Evolutionary conservation across 495 filamentous ascomycete species (phyloP).

Genomic region (Hyaloscypha bicolor): DNA sequence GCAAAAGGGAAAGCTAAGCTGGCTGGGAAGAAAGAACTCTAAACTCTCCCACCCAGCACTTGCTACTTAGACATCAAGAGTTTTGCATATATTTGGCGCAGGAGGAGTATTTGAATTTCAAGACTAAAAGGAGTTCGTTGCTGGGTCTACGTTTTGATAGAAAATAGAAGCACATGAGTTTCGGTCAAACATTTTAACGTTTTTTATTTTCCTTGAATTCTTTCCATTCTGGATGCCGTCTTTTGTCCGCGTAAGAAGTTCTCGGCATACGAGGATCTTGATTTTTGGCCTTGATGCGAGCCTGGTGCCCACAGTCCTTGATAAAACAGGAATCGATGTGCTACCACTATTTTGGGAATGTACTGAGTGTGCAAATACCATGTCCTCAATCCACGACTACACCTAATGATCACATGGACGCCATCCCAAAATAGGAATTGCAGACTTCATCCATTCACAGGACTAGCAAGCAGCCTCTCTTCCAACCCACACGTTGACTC

Average conservation of each 20-base stretch:
- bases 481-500: not conserved
- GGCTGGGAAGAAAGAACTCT: constrained; percentile 28
- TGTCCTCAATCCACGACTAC: not conserved
- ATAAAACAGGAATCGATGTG: not conserved
- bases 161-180: not conserved
- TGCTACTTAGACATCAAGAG: not conserved
- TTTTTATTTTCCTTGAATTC: not conserved
- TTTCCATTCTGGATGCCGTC: too few relatives aligned
- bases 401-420: not conserved
- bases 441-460: not conserved
- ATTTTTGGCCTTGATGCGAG: too few relatives aligned
- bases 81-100: not conserved
- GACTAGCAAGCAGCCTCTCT: not conserved
- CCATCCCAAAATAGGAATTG: not conserved
- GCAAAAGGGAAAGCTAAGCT: constrained; percentile 73
- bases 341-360: not conserved
- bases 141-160: not conserved
- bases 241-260: too few relatives aligned
- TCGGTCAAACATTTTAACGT: not conserved
- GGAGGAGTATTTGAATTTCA: not conserved
- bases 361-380: not conserved
- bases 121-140: not conserved
- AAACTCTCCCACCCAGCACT: not conserved
- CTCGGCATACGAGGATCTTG: too few relatives aligned
- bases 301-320: not conserved